Evolutionary conservation across 306 rosid genomes (phyloP), one percentile per base, ranked within the genome.

Genomic region (Arachis stenosperma): DNA sequence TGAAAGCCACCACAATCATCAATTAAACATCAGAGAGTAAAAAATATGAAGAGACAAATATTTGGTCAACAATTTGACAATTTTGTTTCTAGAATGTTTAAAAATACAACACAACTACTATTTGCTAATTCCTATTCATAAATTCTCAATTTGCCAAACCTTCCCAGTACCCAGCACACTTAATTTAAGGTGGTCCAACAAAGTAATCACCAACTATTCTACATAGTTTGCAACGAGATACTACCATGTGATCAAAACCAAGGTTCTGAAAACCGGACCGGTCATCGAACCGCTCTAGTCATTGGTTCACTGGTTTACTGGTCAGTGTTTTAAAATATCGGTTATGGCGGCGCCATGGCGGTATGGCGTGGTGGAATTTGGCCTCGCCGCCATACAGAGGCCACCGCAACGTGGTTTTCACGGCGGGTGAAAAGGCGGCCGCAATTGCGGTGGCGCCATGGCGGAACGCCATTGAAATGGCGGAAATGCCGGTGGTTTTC

Each of bases 1-100:
- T 3, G 40, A 59, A 27, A 33, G 51, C 58, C 58, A 80, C 42
- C 29, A 71, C 27, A 52, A 11, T 59, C 53, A 69, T 75, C 66
- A 58, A 54, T 70, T 27, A 70, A 37, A 67, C 44, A 67, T 69
- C 46, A 56, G 2, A 29, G 10, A 14, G 5, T 46, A 48, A 22
- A 61, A 67, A 37, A 40, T 8, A 40, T 1, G 61, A 57, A 9
- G 50, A 57, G 27, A 53, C 56, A 65, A 4, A 48, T 22, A 22
- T 47, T 69, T 37, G 48, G 46, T 33, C 10, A 61, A 42, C 69
- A 74, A 68, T 7, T 56, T 17, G 6, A 60, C 27, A 29, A 55
- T 70, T 60, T 30, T 59, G 14, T 46, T 64, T 65, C 15, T 46
- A 9, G 39, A 11, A 40, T 7, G 46, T 53, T 1, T 11, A 36